These are phyloP conservation scores for Melocanna baccifera DNA, from an alignment of 176 grass and related monocot genomes.

Conservation along the genomic window DNA sequence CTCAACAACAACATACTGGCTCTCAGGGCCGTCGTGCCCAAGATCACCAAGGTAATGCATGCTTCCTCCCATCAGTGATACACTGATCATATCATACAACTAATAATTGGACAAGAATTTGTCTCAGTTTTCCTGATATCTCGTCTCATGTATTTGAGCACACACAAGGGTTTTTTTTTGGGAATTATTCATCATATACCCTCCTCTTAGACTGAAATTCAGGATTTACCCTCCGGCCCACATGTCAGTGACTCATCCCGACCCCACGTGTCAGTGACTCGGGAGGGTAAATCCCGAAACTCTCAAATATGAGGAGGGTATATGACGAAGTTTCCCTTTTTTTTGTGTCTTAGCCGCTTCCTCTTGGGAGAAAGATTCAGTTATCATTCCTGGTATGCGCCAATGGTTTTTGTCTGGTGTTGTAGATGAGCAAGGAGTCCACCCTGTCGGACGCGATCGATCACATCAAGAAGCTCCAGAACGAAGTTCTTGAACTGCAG, in stretches of 20 bases:
- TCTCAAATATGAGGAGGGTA: too few species aligned
- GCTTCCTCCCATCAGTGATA: not conserved
- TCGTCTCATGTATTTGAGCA: not conserved
- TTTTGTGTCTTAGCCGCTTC: not conserved
- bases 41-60: conserved; percentile 69
- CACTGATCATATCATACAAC: not conserved
- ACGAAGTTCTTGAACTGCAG: conserved; percentile 69
- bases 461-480: conserved; percentile 75
- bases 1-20: conserved; percentile 84
- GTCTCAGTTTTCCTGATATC: not conserved
- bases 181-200: too few species aligned
- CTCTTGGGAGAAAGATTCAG: not conserved
- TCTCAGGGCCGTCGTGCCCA: conserved; percentile 79
- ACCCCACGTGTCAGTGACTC: too few species aligned
- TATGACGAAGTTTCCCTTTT: too few species aligned
- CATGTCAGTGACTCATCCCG: too few species aligned
- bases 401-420: not conserved
- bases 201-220: too few species aligned
- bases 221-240: too few species aligned
- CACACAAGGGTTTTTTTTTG: not conserved
- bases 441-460: conserved; percentile 82
- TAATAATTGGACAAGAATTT: not conserved
- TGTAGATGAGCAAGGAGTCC: conserved; percentile 92
- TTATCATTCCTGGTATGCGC: not conserved
- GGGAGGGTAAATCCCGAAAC: too few species aligned